phyloP scores from a whole-genome alignment of 352 stramenopile genomes.

The Phytophthora colocasiae region DNA sequence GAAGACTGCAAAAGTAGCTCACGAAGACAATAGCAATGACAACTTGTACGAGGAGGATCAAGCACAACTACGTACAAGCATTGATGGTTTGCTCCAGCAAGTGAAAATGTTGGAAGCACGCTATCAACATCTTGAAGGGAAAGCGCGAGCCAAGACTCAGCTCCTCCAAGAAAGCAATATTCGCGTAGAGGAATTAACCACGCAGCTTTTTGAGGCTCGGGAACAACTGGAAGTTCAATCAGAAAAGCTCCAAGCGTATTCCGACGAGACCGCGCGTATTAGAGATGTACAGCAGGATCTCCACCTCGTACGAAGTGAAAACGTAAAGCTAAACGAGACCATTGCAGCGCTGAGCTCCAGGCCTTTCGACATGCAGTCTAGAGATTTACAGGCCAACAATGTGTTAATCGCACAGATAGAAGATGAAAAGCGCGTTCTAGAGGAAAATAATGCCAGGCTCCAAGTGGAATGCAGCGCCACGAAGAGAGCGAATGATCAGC shows the following conservation, averaged over 20 bases:
- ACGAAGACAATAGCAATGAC: slow-evolving; percentile 3
- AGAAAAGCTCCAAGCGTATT: slow-evolving; percentile 44
- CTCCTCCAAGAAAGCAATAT: slow-evolving; percentile 49
- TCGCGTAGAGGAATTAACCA: slow-evolving; percentile 49
- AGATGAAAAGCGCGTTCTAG: slow-evolving; percentile 31
- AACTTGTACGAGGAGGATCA: slow-evolving; percentile 14
- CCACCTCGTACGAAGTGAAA: slow-evolving; percentile 65
- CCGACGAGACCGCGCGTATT: slow-evolving; percentile 41
- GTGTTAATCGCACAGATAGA: slow-evolving; percentile 59
- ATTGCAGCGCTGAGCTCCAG: slow-evolving; percentile 55
- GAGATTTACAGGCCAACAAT: slow-evolving; percentile 56
- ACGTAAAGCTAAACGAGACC: slow-evolving; percentile 54
- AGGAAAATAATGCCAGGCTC: slow-evolving; percentile 26
- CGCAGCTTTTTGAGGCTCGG: slow-evolving; percentile 51
- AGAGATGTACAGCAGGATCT: slow-evolving; percentile 52
- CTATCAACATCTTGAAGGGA: slow-evolving; percentile 54
- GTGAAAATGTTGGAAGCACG: slow-evolving; percentile 63
- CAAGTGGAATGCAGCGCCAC: slow-evolving; percentile 23
- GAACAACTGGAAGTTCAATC: slow-evolving; percentile 48
- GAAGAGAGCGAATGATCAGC: slow-evolving; percentile 11
- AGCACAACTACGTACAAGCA: slow-evolving; percentile 37
- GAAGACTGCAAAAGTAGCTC: neutral
- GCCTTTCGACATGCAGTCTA: slow-evolving; percentile 53
- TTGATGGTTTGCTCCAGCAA: slow-evolving; percentile 48
- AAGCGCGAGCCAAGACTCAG: slow-evolving; percentile 39